Evolutionary conservation across 1,284 basidiomycete species (phyloP).

Genomic region (Sporisorium iseilematis-ciliati): DNA sequence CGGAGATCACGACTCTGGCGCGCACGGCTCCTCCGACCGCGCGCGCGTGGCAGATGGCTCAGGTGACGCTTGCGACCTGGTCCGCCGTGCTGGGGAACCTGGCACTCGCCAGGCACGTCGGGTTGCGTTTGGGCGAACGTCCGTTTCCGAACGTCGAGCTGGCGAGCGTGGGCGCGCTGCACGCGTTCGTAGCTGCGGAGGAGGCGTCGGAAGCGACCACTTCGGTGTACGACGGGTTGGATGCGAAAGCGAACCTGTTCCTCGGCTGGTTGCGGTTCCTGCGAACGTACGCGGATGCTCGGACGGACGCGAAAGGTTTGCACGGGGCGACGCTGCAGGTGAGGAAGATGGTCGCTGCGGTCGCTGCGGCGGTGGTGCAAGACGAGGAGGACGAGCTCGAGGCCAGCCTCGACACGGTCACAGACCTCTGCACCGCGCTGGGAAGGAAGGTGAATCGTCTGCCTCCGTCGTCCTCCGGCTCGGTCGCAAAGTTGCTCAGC

Average conservation of each 20-base stretch:
- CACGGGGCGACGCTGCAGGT: conserved; percentile 25
- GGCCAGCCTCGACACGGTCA: conserved; percentile 20
- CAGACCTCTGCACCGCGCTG: conserved; percentile 36
- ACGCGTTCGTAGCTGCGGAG: conserved; percentile 20
- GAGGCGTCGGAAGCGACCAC: neutral
- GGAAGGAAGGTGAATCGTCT: conserved; percentile 25
- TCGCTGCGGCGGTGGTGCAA: neutral
- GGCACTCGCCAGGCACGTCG: conserved; percentile 42
- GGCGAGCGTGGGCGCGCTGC: conserved; percentile 20
- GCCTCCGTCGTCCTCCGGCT: neutral
- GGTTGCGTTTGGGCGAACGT: conserved; percentile 27
- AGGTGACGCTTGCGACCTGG: conserved; percentile 59
- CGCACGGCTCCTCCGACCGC: conserved; percentile 44
- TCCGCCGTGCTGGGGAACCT: conserved; percentile 54
- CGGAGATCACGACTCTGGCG: conserved; percentile 46
- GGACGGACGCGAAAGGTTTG: conserved; percentile 6
- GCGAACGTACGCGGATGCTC: conserved; percentile 37
- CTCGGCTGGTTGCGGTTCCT: conserved; percentile 58
- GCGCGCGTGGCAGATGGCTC: conserved; percentile 43
- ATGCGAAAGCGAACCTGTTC: conserved; percentile 49
- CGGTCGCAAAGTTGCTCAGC: conserved; percentile 14
- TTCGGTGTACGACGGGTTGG: conserved; percentile 32
- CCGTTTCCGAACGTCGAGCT: conserved; percentile 12
- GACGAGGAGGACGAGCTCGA: conserved; percentile 21
- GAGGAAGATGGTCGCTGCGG: conserved; percentile 27